These are phyloP conservation scores for Parasarocladium wereldwijsianum DNA, from an alignment of 2,329 filamentous ascomycete genomes.

Conservation along the genomic window DNA sequence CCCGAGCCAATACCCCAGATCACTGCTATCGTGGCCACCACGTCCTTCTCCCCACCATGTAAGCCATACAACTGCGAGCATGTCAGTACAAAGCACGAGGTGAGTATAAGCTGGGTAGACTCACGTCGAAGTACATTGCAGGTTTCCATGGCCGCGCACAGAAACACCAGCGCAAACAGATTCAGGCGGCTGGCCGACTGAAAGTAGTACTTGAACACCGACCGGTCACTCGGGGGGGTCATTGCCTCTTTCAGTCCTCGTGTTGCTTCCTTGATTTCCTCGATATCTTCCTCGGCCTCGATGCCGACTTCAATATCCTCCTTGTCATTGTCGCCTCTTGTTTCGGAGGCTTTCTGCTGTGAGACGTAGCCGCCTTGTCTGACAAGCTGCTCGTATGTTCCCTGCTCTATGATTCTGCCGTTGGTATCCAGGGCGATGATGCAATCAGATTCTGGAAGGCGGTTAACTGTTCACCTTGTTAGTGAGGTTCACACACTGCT, in stretches of 20 bases:
- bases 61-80: background rate
- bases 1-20: constrained; percentile 16
- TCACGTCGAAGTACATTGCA: background rate
- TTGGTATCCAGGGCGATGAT: constrained; percentile 7
- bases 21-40: constrained; percentile 21
- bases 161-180: background rate
- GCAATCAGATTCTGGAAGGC: constrained; percentile 8
- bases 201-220: background rate
- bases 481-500: background rate
- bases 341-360: constrained; percentile 6
- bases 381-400: constrained; percentile 11
- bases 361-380: constrained; percentile 1
- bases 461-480: constrained; percentile 10
- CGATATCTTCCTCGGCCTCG: background rate
- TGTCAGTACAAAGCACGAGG: no score
- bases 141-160: background rate
- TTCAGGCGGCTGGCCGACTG: background rate
- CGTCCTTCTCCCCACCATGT: constrained; percentile 10
- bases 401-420: constrained; percentile 12
- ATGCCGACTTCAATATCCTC: constrained; percentile 10
- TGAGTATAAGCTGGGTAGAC: no score
- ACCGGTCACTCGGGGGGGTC: no score
- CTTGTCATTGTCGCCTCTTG: constrained; percentile 10
- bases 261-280: no score
- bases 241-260: no score